These are phyloP conservation scores for Lactuca saligna DNA, from an alignment of 129 eudicot genomes.

Conservation along the genomic window DNA sequence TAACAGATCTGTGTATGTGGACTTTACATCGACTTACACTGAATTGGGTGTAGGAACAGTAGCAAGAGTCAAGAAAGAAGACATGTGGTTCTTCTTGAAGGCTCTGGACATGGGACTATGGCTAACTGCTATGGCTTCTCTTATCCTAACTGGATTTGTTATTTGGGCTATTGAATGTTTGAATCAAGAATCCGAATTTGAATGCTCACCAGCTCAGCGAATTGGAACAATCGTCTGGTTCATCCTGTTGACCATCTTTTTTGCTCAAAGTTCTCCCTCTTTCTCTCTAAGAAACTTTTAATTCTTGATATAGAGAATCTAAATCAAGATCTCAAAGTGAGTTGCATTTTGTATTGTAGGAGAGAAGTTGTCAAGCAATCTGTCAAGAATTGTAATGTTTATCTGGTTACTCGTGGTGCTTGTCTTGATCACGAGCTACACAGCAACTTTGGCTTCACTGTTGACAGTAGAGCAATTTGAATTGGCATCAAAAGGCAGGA, in stretches of 20 bases:
- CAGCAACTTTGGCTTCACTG: constrained; percentile 43
- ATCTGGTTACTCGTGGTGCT: constrained; percentile 44
- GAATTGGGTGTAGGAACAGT: constrained; percentile 41
- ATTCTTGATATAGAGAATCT: too few species aligned
- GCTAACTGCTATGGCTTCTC: constrained; percentile 26
- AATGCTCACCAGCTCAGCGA: constrained; percentile 11
- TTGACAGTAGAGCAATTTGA: constrained; percentile 46
- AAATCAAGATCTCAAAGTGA: neutral
- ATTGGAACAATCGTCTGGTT: constrained; percentile 37
- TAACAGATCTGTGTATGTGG: constrained; percentile 42
- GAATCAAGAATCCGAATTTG: constrained; percentile 19
- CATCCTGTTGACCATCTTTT: constrained; percentile 31
- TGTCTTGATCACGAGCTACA: constrained; percentile 44
- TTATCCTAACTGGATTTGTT: constrained; percentile 28
- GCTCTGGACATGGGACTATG: constrained; percentile 31
- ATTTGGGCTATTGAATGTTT: constrained; percentile 40
- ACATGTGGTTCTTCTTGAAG: constrained; percentile 42
- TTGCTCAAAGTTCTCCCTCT: constrained; percentile 25
- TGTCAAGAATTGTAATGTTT: constrained; percentile 36
- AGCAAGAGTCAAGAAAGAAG: constrained; percentile 18
- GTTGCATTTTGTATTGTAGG: constrained; percentile 11
- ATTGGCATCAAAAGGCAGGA: constrained; percentile 22
- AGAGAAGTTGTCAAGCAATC: constrained; percentile 33
- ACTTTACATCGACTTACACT: constrained; percentile 42
- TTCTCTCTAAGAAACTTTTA: neutral